Evolutionary conservation across 139 green algal genomes (phyloP).

Genomic region (Gonium pectorale): DNA sequence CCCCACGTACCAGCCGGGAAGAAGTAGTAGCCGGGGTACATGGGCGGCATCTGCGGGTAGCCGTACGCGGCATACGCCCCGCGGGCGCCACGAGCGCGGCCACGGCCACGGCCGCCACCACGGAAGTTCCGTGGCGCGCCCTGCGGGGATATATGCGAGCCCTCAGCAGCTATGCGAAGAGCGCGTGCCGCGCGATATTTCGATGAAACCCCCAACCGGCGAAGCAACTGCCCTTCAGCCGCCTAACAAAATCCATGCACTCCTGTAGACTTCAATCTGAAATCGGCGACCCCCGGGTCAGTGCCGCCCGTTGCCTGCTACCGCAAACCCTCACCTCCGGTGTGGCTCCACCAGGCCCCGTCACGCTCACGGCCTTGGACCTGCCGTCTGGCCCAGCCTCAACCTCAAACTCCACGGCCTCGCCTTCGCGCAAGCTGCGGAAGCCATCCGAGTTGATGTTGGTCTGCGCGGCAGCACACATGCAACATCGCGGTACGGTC

Average conservation of each 20-base stretch:
- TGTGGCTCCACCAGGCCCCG: slow-evolving; percentile 81
- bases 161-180: no score
- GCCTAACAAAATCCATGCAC: no score
- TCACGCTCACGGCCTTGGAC: slow-evolving; percentile 93
- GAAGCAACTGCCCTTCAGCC: no score
- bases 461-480: slow-evolving; percentile 71
- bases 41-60: slow-evolving; percentile 53
- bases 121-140: slow-evolving; percentile 45
- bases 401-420: slow-evolving; percentile 93
- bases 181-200: no score
- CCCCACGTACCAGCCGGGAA: slow-evolving; percentile 34
- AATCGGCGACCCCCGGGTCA: no score
- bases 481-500: no score
- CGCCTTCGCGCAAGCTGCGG: slow-evolving; percentile 89
- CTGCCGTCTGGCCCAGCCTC: slow-evolving; percentile 88
- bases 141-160: no score
- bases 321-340: slow-evolving; percentile 68
- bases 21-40: slow-evolving; percentile 62
- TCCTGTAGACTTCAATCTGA: no score
- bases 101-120: slow-evolving; percentile 35
- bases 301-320: not conserved
- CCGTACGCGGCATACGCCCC: slow-evolving; percentile 41
- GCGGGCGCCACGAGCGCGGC: slow-evolving; percentile 33
- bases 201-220: no score
- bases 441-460: slow-evolving; percentile 95